These are phyloP conservation scores for Ogataea pini DNA, from an alignment of 805 yeast species.

Conservation along the genomic window DNA sequence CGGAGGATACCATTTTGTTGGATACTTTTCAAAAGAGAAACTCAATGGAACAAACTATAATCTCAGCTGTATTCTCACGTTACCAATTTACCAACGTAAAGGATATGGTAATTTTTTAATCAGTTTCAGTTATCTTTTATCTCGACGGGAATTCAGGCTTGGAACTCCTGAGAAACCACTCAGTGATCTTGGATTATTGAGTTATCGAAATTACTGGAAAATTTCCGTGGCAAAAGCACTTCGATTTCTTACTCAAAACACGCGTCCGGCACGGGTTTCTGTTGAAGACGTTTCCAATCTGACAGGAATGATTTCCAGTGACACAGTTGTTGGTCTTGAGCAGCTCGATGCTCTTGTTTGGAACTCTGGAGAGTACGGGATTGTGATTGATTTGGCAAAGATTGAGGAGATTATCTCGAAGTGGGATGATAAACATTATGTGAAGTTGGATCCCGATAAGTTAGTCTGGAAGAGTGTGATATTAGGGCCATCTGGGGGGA, in stretches of 20 bases:
- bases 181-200: constrained; percentile 78
- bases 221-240: constrained; percentile 57
- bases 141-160: constrained; percentile 69
- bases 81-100: constrained; percentile 82
- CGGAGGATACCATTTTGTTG: constrained; percentile 73
- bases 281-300: constrained; percentile 61
- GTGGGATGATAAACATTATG: constrained; percentile 59
- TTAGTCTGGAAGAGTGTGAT: constrained; percentile 81
- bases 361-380: constrained; percentile 47
- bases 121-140: constrained; percentile 81
- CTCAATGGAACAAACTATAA: constrained; percentile 75
- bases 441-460: constrained; percentile 49
- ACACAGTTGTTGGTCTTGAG: constrained; percentile 85
- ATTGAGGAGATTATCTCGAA: constrained; percentile 44
- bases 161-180: constrained; percentile 98
- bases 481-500: constrained; percentile 86
- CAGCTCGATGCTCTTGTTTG: constrained; percentile 62
- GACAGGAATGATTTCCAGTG: constrained; percentile 87
- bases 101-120: constrained; percentile 90
- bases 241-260: constrained; percentile 13
- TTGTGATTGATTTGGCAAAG: constrained; percentile 48
- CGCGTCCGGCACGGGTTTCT: constrained; percentile 37
- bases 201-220: constrained; percentile 89
- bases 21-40: constrained; percentile 91
- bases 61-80: constrained; percentile 85